phyloP scores from a whole-genome alignment of 1,139 yeast genomes.

The Pneumocystis sp. region DNA sequence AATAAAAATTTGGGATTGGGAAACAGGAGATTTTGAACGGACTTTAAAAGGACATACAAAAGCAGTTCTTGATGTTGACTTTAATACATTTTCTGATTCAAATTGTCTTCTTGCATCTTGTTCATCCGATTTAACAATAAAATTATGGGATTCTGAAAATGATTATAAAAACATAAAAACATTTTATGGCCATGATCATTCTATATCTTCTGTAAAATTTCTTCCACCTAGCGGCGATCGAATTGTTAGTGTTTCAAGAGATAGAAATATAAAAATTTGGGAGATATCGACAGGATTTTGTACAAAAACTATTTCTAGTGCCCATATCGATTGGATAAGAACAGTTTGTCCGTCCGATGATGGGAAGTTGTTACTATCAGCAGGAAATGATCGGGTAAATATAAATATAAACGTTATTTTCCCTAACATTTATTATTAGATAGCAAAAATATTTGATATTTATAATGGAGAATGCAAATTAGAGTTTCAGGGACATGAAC shows the following conservation, averaged over 20 bases:
- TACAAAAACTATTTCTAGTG: slow-evolving; percentile 41
- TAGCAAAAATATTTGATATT: slow-evolving; percentile 49
- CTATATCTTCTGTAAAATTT: slow-evolving; percentile 54
- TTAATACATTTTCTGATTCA: slow-evolving; percentile 24
- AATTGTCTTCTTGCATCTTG: slow-evolving; percentile 34
- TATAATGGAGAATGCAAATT: slow-evolving; percentile 57
- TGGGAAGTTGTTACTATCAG: slow-evolving; percentile 38
- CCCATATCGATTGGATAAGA: slow-evolving; percentile 86
- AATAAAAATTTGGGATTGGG: slow-evolving; percentile 62
- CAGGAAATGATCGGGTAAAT: slow-evolving; percentile 2
- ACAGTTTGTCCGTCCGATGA: slow-evolving; percentile 36
- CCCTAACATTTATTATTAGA: slow-evolving; percentile 14
- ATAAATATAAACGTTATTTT: neutral
- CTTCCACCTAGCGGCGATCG: slow-evolving; percentile 30
- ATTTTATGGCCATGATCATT: slow-evolving; percentile 80
- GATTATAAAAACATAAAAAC: slow-evolving; percentile 46
- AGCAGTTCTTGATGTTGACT: slow-evolving; percentile 46
- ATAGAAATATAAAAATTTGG: slow-evolving; percentile 61
- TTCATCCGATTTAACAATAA: slow-evolving; percentile 59
- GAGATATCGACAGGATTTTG: slow-evolving; percentile 59
- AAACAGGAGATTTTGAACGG: slow-evolving; percentile 50
- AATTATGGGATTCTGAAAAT: slow-evolving; percentile 49
- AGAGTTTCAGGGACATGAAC: slow-evolving; percentile 51
- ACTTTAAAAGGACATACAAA: slow-evolving; percentile 67
- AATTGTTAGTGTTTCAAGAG: slow-evolving; percentile 65